phyloP scores from a whole-genome alignment of 306 rosid species.

The Dryas octopetala region DNA sequence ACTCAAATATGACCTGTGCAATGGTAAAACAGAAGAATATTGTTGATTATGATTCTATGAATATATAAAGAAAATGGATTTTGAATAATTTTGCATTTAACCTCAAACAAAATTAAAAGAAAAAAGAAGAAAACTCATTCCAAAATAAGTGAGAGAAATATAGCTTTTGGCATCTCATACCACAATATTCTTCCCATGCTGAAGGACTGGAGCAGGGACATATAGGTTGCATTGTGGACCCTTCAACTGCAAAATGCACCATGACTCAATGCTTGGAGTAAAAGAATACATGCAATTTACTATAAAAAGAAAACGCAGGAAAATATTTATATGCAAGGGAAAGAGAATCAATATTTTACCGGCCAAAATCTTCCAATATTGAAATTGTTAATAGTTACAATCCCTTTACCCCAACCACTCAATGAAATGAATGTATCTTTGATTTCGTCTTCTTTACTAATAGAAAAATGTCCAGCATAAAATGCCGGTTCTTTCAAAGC shows the following conservation, averaged over 20 bases:
- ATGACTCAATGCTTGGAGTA: conserved; percentile 21
- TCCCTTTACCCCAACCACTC: conserved; percentile 78
- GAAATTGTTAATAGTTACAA: conserved; percentile 73
- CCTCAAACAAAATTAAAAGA: neutral
- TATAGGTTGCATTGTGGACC: conserved; percentile 97
- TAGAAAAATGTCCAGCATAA: conserved; percentile 64
- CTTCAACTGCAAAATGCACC: conserved; percentile 43
- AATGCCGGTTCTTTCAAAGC: conserved; percentile 63
- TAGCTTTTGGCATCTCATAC: conserved; percentile 41
- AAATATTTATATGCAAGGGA: conserved; percentile 2
- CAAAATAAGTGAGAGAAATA: neutral
- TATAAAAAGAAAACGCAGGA: neutral
- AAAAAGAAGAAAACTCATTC: neutral
- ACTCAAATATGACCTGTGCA: conserved; percentile 68
- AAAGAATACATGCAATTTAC: conserved; percentile 1
- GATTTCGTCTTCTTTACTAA: conserved; percentile 45
- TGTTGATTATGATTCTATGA: too few relatives aligned
- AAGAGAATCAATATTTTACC: conserved; percentile 42
- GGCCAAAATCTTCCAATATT: conserved; percentile 96
- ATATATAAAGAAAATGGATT: too few relatives aligned
- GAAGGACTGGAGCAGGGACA: conserved; percentile 83
- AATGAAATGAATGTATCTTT: conserved; percentile 83
- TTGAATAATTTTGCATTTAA: neutral
- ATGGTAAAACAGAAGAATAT: neutral
- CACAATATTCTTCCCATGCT: conserved; percentile 63